These are phyloP conservation scores for Leucosporidium creatinivorum DNA, from an alignment of 768 basidiomycete genomes.

Conservation along the genomic window DNA sequence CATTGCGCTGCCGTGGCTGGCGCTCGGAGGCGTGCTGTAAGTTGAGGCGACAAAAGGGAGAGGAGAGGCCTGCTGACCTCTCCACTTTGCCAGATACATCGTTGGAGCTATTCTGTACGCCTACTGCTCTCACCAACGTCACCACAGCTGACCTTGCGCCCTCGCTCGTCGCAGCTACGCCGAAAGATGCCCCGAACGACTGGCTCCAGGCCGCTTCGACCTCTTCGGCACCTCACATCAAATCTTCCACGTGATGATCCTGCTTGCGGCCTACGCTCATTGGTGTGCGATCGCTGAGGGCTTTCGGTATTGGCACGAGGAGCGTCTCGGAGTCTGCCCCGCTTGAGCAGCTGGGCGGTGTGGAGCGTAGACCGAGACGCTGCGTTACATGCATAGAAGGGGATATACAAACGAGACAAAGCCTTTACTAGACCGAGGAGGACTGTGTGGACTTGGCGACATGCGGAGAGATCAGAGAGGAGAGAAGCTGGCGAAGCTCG, in stretches of 20 bases:
- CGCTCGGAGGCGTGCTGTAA: constrained; percentile 50
- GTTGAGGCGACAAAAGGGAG: too few species aligned
- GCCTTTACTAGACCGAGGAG: too few species aligned
- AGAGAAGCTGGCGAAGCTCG: too few species aligned
- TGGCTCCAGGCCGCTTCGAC: constrained; percentile 71
- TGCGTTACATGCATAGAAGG: too few species aligned
- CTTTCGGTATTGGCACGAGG: constrained; percentile 54
- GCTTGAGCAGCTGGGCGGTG: too few species aligned
- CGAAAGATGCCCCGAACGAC: constrained; percentile 69
- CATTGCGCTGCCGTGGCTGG: constrained; percentile 65
- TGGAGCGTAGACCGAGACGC: too few species aligned
- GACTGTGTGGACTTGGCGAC: too few species aligned
- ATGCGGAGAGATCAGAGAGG: too few species aligned
- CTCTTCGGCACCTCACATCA: constrained; percentile 74
- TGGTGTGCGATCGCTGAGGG: constrained; percentile 55
- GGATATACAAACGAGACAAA: too few species aligned
- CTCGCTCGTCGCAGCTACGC: constrained; percentile 45
- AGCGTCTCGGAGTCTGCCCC: neutral
- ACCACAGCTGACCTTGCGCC: constrained; percentile 31
- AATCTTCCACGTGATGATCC: constrained; percentile 77
- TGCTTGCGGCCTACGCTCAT: constrained; percentile 63
- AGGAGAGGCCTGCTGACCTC: too few species aligned
- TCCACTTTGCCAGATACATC: constrained; percentile 56
- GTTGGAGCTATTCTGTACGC: constrained; percentile 68
- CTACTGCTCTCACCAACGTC: constrained; percentile 7